phyloP scores from a whole-genome alignment of 805 yeast species.

The Candida pini region DNA sequence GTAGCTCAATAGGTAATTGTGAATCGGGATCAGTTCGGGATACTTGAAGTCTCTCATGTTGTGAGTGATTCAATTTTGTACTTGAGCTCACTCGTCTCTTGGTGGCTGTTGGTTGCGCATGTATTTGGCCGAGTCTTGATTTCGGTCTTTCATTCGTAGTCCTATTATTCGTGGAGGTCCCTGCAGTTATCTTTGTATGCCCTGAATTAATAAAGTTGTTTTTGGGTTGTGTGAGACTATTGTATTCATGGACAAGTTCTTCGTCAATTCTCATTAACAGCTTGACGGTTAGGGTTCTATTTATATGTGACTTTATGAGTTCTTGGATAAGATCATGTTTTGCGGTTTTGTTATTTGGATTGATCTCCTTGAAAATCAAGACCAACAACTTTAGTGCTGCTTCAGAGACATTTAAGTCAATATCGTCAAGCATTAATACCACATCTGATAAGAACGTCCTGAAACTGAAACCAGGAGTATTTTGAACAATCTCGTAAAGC shows the following conservation, averaged over 20 bases:
- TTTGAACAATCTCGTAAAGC: slow-evolving; percentile 36
- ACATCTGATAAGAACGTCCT: slow-evolving; percentile 22
- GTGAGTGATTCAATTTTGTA: background rate
- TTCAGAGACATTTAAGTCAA: slow-evolving; percentile 10
- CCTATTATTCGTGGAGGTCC: background rate
- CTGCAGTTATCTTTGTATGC: slow-evolving; percentile 20
- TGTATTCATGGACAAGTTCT: slow-evolving; percentile 16
- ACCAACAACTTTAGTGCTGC: slow-evolving; percentile 26
- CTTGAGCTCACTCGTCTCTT: background rate
- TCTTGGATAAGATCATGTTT: slow-evolving; percentile 40
- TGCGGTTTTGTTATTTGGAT: slow-evolving; percentile 31
- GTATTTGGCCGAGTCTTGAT: slow-evolving; percentile 8
- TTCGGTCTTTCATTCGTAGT: slow-evolving; percentile 8
- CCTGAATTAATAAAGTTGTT: slow-evolving; percentile 26
- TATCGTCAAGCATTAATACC: slow-evolving; percentile 18
- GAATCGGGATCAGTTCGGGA: background rate
- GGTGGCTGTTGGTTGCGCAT: slow-evolving; percentile 3
- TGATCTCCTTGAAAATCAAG: slow-evolving; percentile 31
- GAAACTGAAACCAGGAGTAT: slow-evolving; percentile 31
- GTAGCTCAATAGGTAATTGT: background rate
- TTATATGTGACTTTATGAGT: slow-evolving; percentile 31
- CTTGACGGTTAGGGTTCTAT: slow-evolving; percentile 16
- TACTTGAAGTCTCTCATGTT: too few species aligned
- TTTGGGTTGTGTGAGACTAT: slow-evolving; percentile 7
- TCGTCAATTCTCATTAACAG: slow-evolving; percentile 29